Base-by-base conservation (phyloP, 83 land plant genomes). In the Picea mariana region DNA sequence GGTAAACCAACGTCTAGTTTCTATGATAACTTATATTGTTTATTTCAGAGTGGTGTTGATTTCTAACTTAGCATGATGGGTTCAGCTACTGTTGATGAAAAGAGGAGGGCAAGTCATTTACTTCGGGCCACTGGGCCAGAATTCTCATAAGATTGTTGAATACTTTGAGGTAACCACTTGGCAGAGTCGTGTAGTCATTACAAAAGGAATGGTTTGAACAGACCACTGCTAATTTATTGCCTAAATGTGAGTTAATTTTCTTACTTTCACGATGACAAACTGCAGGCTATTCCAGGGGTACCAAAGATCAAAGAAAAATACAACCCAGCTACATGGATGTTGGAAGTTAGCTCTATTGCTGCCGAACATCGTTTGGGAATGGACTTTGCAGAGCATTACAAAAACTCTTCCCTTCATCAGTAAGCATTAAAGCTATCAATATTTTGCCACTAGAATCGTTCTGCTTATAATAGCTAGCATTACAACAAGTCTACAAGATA, bases 41-140 rank as follows among this genome's bases (percentile, higher is more conserved):
- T 18, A 55, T 64, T 62, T 69, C 49, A n/a, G 13, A 60, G 27
- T 58, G 62, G 55, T 82, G 23, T 21, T 42, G 55, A 59, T 82
- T 21, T 63, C 78, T 66, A 20, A 62, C 9, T n/a, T 21, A 4
- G 26, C 4, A 4, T 60, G 49, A 27, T 62, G 52, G 20, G 23
- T 40, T 55, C 89, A 90, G 92, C 84, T 94, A 60, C 82, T 94
- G 13, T 86, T 94, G 58, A 82, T 94, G 92, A 94, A 94, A 67
- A 87, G 93, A 86, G 96, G 96, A 75, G 96, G 96, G 15, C 96
- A 90, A 78, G 91, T 90, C 12, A 94, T 92, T 77, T 94, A 94
- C 75, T 83, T 83, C 2, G 97, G 97, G 75, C 93, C 94, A 27
- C 58, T 94, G 80, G 97, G 97, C 40, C 73, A 73, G 8, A 75